phyloP scores from a whole-genome alignment of 1,139 yeast species.

The Pichia norvegensis region DNA sequence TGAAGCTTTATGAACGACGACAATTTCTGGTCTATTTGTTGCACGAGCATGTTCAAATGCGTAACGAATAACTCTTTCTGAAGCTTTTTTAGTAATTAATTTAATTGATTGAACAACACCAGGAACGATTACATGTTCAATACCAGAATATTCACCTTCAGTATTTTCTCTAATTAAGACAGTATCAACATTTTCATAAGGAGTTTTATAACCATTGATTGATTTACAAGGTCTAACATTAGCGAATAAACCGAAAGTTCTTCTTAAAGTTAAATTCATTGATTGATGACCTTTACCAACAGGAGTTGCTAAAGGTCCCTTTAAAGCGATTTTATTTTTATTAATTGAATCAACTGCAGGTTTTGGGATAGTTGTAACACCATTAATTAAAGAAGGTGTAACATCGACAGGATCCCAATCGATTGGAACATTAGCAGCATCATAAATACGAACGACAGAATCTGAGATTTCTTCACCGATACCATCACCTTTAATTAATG shows the following conservation, averaged over 20 bases:
- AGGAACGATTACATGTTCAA: slow-evolving; percentile 95
- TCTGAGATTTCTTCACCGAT: slow-evolving; percentile 93
- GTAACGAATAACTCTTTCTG: slow-evolving; percentile 92
- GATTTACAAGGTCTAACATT: slow-evolving; percentile 97
- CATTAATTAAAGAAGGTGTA: slow-evolving; percentile 84
- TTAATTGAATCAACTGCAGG: slow-evolving; percentile 89
- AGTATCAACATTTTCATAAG: slow-evolving; percentile 89
- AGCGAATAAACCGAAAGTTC: slow-evolving; percentile 93
- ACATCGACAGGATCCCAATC: slow-evolving; percentile 98
- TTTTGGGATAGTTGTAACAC: slow-evolving; percentile 90
- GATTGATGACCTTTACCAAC: slow-evolving; percentile 98
- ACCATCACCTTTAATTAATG: slow-evolving; percentile 98
- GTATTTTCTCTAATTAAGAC: slow-evolving; percentile 98
- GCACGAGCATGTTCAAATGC: slow-evolving; percentile 95
- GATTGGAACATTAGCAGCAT: slow-evolving; percentile 90
- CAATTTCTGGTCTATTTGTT: slow-evolving; percentile 79
- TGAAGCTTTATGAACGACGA: slow-evolving; percentile 97
- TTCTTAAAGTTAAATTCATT: slow-evolving; percentile 92
- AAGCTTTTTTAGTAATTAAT: slow-evolving; percentile 91
- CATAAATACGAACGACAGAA: slow-evolving; percentile 84
- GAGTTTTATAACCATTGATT: slow-evolving; percentile 87
- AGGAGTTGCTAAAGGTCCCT: slow-evolving; percentile 97
- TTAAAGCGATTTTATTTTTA: slow-evolving; percentile 87
- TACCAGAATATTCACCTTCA: slow-evolving; percentile 99
- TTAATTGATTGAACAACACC: slow-evolving; percentile 98